phyloP scores from a whole-genome alignment of 1,284 basidiomycete species.

The Boletellus deceptivus region DNA sequence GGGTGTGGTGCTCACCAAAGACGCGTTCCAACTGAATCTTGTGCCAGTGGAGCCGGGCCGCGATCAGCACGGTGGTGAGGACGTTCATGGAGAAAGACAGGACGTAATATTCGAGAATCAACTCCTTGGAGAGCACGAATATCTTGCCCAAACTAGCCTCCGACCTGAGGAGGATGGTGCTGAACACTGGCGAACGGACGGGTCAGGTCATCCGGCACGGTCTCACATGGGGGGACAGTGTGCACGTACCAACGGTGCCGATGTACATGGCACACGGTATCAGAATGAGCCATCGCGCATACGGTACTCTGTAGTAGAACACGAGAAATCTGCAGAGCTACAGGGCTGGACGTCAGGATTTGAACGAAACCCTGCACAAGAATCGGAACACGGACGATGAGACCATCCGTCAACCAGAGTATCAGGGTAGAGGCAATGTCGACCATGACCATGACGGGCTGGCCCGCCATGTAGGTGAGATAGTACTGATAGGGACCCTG shows the following conservation, averaged over 20 bases:
- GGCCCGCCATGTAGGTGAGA: conserved; percentile 20
- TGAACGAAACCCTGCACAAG: neutral
- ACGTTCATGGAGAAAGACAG: conserved; percentile 40
- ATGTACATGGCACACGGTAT: conserved; percentile 26
- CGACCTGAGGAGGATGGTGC: conserved; percentile 17
- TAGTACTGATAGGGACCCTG: conserved; percentile 33
- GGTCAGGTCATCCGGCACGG: neutral
- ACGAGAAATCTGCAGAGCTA: conserved; percentile 29
- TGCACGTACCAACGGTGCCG: conserved; percentile 24
- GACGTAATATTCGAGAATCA: conserved; percentile 30
- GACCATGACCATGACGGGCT: conserved; percentile 26
- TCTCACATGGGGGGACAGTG: neutral
- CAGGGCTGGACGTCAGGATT: conserved; percentile 2
- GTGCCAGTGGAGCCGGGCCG: conserved; percentile 34
- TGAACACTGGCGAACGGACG: conserved; percentile 14
- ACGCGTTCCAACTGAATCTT: conserved; percentile 25
- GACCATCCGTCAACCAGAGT: conserved; percentile 33
- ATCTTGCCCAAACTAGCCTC: conserved; percentile 19
- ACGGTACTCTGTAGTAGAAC: conserved; percentile 23
- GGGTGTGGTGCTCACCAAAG: conserved; percentile 28
- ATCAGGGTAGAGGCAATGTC: conserved; percentile 25
- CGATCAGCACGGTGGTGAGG: conserved; percentile 38
- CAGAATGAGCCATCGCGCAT: conserved; percentile 29
- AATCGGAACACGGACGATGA: conserved; percentile 22
- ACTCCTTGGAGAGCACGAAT: conserved; percentile 24